Conservation (phyloP, 352 stramenopile species). For the Lagenidium sp. region DNA sequence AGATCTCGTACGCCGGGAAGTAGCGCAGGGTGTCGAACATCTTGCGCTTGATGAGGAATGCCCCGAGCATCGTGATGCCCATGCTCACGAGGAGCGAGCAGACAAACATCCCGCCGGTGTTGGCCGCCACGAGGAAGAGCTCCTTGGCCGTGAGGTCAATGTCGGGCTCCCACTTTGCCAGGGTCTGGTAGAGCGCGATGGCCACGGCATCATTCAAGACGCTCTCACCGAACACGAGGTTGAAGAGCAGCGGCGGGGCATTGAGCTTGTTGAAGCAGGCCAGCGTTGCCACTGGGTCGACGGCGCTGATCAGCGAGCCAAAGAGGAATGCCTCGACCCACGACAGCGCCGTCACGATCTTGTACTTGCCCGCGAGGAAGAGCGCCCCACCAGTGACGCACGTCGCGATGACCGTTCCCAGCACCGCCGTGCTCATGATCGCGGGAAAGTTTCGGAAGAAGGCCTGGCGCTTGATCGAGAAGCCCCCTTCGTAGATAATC, state of each 20-base stretch:
- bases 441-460: constrained; percentile 84
- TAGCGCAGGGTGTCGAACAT: constrained; percentile 63
- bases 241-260: constrained; percentile 86
- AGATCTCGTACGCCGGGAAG: constrained; percentile 84
- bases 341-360: constrained; percentile 63
- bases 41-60: constrained; percentile 69
- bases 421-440: constrained; percentile 77
- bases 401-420: constrained; percentile 73
- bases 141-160: constrained; percentile 56
- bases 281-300: constrained; percentile 91
- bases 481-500: constrained; percentile 84
- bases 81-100: constrained; percentile 64
- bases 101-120: constrained; percentile 71
- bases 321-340: constrained; percentile 91
- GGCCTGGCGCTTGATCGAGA: constrained; percentile 76
- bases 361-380: constrained; percentile 48
- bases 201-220: constrained; percentile 93
- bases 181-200: constrained; percentile 91
- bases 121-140: constrained; percentile 46
- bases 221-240: constrained; percentile 93
- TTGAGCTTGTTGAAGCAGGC: constrained; percentile 90
- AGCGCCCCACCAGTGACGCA: constrained; percentile 68
- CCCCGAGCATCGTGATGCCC: constrained; percentile 60
- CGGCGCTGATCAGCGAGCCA: constrained; percentile 88
- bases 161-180: constrained; percentile 81